These are phyloP conservation scores for Tuber magnatum DNA, from an alignment of 495 filamentous ascomycete species.

Conservation along the genomic window DNA sequence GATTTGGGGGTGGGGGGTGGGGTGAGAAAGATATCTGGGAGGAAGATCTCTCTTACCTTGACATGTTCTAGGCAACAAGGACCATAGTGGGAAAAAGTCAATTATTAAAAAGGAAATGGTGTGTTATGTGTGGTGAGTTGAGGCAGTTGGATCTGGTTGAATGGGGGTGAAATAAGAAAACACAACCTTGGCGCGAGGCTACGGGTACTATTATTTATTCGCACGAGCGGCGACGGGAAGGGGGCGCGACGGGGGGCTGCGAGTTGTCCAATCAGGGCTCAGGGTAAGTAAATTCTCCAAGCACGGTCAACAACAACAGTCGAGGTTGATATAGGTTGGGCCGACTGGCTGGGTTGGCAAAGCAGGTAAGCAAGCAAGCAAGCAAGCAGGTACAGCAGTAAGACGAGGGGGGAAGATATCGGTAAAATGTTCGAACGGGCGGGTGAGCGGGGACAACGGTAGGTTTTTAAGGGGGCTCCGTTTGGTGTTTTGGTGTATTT, in stretches of 20 bases:
- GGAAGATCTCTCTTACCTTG: constrained; percentile 33
- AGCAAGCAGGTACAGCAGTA: constrained; percentile 35
- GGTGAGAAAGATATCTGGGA: background rate
- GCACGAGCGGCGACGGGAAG: constrained; percentile 31
- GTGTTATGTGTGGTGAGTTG: constrained; percentile 19
- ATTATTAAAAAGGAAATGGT: constrained; percentile 30
- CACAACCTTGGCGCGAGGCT: constrained; percentile 35
- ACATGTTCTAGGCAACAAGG: constrained; percentile 40
- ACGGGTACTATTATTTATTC: constrained; percentile 37
- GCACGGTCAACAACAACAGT: constrained; percentile 28
- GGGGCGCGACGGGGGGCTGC: constrained; percentile 26
- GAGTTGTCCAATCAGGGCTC: constrained; percentile 3
- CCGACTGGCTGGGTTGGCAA: constrained; percentile 35
- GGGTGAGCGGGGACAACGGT: constrained; percentile 41
- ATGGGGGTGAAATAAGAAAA: constrained; percentile 24
- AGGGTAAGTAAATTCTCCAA: constrained; percentile 3
- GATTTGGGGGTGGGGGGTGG: background rate
- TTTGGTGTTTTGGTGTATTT: constrained; percentile 35
- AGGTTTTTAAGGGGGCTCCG: constrained; percentile 40
- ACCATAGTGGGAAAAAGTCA: constrained; percentile 40
- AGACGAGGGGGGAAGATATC: constrained; percentile 34
- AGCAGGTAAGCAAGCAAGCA: constrained; percentile 34
- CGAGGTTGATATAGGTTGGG: constrained; percentile 29
- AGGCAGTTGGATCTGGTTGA: constrained; percentile 34
- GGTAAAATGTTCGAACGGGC: constrained; percentile 40